Percentiles rank a stretch among this genome's conserved stretches.
Evolutionary conservation across 139 green algal genomes (phyloP).

Genomic region (Zygnema circumcarinatum): DNA sequence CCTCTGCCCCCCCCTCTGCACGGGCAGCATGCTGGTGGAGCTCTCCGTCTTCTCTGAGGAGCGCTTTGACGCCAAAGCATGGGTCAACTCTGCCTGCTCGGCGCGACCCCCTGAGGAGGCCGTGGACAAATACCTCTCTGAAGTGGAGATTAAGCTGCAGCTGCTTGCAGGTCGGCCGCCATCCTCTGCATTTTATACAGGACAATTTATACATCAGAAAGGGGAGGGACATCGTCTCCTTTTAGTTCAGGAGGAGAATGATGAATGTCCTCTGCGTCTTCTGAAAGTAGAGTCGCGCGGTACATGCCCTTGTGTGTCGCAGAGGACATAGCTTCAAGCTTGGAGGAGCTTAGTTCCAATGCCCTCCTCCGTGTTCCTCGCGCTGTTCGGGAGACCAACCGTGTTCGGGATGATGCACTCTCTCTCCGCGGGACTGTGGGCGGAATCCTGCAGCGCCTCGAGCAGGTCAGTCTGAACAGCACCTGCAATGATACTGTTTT

Average conservation of each 20-base stretch:
- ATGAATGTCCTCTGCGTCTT: background rate
- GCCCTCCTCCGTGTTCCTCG: constrained; percentile 81
- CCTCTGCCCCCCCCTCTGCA: no score
- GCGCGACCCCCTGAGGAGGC: constrained; percentile 40
- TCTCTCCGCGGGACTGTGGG: constrained; percentile 62
- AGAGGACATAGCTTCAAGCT: constrained; percentile 78
- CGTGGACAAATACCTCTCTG: constrained; percentile 57
- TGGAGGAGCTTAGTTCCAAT: constrained; percentile 71
- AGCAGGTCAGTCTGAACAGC: constrained; percentile 37
- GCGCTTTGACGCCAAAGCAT: constrained; percentile 51
- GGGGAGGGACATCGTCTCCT: background rate
- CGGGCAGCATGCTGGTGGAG: constrained; percentile 55
- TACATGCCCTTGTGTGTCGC: no score
- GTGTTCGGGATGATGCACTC: constrained; percentile 68
- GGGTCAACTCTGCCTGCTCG: constrained; percentile 44
- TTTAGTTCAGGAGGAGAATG: background rate
- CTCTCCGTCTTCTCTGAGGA: constrained; percentile 46
- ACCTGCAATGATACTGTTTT: no score
- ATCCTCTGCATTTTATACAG: constrained; percentile 7
- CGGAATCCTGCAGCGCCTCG: constrained; percentile 52
- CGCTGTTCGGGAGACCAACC: constrained; percentile 81
- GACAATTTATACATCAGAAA: background rate
- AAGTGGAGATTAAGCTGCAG: constrained; percentile 61
- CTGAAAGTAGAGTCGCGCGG: no score
- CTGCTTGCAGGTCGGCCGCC: constrained; percentile 57